Conservation (phyloP, 2,329 filamentous ascomycete genomes). For the Helotiales sp. region DNA sequence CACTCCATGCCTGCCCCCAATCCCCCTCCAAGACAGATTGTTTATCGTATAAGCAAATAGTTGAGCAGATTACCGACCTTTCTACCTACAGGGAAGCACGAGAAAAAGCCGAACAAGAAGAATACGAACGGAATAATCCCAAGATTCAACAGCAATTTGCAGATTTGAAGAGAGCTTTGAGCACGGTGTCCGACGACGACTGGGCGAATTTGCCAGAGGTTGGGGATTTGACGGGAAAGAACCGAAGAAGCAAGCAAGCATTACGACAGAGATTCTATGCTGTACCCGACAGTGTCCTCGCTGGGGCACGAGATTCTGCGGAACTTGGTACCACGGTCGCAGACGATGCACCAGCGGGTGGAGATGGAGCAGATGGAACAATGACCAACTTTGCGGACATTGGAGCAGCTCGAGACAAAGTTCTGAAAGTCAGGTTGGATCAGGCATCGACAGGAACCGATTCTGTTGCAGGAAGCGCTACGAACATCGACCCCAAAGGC, state of each 20-base stretch:
- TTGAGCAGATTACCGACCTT: slow-evolving; percentile 79
- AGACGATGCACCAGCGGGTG: slow-evolving; percentile 67
- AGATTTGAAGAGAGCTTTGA: slow-evolving; percentile 87
- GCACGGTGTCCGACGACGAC: slow-evolving; percentile 88
- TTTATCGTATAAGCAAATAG: slow-evolving; percentile 67
- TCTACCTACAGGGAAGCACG: slow-evolving; percentile 81
- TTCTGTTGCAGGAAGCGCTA: slow-evolving; percentile 74
- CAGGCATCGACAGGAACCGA: slow-evolving; percentile 77
- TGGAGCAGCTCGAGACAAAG: slow-evolving; percentile 92
- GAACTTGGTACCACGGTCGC: slow-evolving; percentile 88
- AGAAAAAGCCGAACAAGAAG: slow-evolving; percentile 85
- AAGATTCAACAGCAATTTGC: slow-evolving; percentile 98
- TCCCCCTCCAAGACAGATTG: slow-evolving; percentile 48
- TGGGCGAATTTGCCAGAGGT: slow-evolving; percentile 96
- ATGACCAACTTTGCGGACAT: slow-evolving; percentile 99
- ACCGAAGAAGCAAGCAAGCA: slow-evolving; percentile 80
- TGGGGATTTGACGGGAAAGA: slow-evolving; percentile 93
- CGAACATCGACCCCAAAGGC: slow-evolving; percentile 90
- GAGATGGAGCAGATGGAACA: slow-evolving; percentile 69
- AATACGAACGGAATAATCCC: slow-evolving; percentile 95
- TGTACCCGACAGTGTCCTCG: slow-evolving; percentile 92
- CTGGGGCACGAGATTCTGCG: slow-evolving; percentile 75
- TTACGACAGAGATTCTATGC: slow-evolving; percentile 87
- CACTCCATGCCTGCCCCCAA: slow-evolving; percentile 24
- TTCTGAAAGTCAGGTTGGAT: slow-evolving; percentile 89